phyloP scores from a whole-genome alignment of 306 rosid genomes.

The Prunus dulcis region DNA sequence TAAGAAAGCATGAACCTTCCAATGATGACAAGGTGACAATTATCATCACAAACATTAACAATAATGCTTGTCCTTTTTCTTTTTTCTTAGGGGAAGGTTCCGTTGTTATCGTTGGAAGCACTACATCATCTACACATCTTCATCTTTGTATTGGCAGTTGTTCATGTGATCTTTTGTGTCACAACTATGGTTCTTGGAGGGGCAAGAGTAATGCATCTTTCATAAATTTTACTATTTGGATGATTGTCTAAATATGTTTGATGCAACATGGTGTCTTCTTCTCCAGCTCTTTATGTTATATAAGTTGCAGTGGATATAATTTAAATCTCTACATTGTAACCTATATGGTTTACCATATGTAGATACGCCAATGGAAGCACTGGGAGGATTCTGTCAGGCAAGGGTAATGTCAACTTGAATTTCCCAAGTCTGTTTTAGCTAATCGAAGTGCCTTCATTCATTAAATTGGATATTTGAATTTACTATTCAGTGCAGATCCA shows the following conservation, averaged over 20 bases:
- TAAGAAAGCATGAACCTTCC: no score
- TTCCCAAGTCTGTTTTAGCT: constrained; percentile 9
- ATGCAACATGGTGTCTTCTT: neutral
- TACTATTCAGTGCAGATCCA: constrained; percentile 8
- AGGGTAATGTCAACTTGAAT: constrained; percentile 31
- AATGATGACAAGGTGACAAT: no score
- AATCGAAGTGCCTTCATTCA: constrained; percentile 7
- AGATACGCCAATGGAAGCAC: constrained; percentile 67
- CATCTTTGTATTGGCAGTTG: constrained; percentile 83
- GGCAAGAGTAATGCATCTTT: constrained; percentile 50
- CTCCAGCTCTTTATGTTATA: neutral
- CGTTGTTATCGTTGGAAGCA: constrained; percentile 68
- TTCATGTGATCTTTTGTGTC: constrained; percentile 75
- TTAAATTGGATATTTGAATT: neutral
- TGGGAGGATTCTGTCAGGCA: constrained; percentile 54
- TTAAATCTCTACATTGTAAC: neutral
- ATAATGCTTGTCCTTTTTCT: neutral
- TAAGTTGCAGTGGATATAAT: neutral
- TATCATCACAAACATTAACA: neutral
- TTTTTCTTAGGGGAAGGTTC: constrained; percentile 68
- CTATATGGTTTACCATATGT: constrained; percentile 10
- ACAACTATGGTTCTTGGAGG: constrained; percentile 75
- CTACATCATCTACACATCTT: constrained; percentile 88
- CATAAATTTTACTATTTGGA: neutral
- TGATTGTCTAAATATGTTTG: neutral